Evolutionary conservation across 805 yeast genomes (phyloP).

Genomic region (Lipomyces starkeyi): DNA sequence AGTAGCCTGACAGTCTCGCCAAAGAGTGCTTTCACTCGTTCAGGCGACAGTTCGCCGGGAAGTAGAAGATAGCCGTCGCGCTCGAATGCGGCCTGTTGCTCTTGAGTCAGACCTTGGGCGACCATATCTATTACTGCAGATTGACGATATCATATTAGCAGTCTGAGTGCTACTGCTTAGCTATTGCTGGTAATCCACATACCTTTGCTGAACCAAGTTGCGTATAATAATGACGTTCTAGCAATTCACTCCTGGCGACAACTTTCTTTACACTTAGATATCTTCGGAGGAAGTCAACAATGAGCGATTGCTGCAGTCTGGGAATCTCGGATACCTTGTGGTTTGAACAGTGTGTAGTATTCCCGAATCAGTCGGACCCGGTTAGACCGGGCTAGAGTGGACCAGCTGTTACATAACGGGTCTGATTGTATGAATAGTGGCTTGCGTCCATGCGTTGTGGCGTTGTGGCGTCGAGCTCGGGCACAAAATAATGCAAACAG

Average conservation of each 20-base stretch:
- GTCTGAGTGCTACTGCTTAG: background rate
- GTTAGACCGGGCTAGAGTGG: no score
- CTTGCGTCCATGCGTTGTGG: background rate
- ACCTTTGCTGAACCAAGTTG: background rate
- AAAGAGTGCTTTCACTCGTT: constrained; percentile 52
- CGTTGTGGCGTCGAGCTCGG: background rate
- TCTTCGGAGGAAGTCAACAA: no score
- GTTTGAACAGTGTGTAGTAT: no score
- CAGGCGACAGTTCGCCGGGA: constrained; percentile 57
- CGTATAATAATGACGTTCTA: background rate
- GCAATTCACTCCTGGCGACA: background rate
- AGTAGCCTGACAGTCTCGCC: constrained; percentile 55
- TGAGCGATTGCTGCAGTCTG: no score
- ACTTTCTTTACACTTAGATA: no score
- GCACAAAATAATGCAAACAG: background rate
- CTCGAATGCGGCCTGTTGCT: constrained; percentile 58
- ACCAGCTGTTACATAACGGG: background rate
- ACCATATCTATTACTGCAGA: constrained; percentile 10
- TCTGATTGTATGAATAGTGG: background rate
- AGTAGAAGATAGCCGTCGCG: constrained; percentile 66
- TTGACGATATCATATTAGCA: background rate
- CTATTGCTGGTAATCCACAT: background rate
- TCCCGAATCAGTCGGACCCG: no score
- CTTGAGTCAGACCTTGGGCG: constrained; percentile 49
- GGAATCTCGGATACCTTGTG: no score